A percentile compares a stretch with the other conserved stretches of the same genome.
These are phyloP conservation scores for Wickerhamia fluorescens DNA, from an alignment of 805 yeast genomes.

Conservation along the genomic window DNA sequence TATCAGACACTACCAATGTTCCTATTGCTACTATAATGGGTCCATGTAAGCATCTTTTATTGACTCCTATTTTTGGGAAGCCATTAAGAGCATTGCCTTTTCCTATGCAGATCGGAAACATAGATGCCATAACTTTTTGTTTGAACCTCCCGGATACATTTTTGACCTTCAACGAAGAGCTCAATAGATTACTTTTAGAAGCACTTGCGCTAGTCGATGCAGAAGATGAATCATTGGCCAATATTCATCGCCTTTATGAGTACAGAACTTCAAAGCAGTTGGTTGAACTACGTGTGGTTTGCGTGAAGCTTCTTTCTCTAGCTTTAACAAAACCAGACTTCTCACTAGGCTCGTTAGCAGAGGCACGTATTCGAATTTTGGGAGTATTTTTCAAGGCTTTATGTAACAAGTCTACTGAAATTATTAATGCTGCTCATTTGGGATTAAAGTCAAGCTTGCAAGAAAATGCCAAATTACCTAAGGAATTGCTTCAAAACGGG, in stretches of 20 bases:
- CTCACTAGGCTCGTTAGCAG: constrained; percentile 63
- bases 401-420: constrained; percentile 75
- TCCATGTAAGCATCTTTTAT: constrained; percentile 72
- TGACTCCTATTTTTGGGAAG: constrained; percentile 94
- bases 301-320: constrained; percentile 73
- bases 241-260: constrained; percentile 79
- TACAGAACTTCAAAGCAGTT: constrained; percentile 84
- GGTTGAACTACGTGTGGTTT: constrained; percentile 80
- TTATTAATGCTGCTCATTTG: constrained; percentile 87
- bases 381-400: constrained; percentile 94
- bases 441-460: constrained; percentile 80
- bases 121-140: constrained; percentile 94
- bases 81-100: constrained; percentile 95
- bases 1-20: constrained; percentile 64
- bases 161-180: constrained; percentile 80
- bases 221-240: constrained; percentile 90
- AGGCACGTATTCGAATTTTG: constrained; percentile 74
- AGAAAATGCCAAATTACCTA: constrained; percentile 84
- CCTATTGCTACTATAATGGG: constrained; percentile 70
- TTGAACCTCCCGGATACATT: constrained; percentile 74
- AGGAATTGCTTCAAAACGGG: constrained; percentile 91
- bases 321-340: constrained; percentile 85
- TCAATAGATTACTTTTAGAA: constrained; percentile 77
- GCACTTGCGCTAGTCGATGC: constrained; percentile 95
- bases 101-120: constrained; percentile 97